Evolutionary conservation across 2,329 filamentous ascomycete genomes (phyloP).

Genomic region (Hymenoscyphus salicellus): DNA sequence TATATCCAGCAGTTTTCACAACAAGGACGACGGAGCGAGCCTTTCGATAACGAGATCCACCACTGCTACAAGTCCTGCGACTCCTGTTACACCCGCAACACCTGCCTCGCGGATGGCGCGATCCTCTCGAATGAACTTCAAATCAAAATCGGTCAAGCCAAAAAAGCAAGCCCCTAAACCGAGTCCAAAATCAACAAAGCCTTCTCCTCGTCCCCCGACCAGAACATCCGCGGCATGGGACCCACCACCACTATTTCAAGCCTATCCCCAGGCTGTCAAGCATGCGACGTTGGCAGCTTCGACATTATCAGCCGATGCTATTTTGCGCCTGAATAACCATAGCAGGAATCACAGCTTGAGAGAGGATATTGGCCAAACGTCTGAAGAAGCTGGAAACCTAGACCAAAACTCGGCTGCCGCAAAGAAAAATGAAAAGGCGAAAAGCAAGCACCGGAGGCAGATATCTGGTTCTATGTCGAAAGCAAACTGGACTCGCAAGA

Average conservation of each 20-base stretch:
- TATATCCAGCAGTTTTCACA: neutral
- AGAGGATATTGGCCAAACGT: slow-evolving; percentile 36
- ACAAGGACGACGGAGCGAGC: neutral
- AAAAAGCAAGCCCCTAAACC: slow-evolving; percentile 19
- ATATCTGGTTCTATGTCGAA: slow-evolving; percentile 39
- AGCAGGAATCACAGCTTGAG: slow-evolving; percentile 47
- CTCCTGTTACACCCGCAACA: slow-evolving; percentile 16
- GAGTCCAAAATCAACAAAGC: slow-evolving; percentile 23
- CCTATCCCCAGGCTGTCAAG: slow-evolving; percentile 79
- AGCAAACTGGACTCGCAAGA: slow-evolving; percentile 67
- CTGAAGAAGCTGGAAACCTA: slow-evolving; percentile 18
- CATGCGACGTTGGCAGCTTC: slow-evolving; percentile 68
- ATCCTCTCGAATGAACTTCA: slow-evolving; percentile 28
- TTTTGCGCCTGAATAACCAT: slow-evolving; percentile 58
- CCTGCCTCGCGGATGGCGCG: slow-evolving; percentile 19
- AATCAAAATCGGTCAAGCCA: slow-evolving; percentile 25
- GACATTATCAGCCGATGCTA: slow-evolving; percentile 63
- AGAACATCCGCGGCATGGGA: slow-evolving; percentile 48
- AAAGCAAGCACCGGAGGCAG: slow-evolving; percentile 40
- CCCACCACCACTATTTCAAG: slow-evolving; percentile 78
- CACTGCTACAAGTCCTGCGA: slow-evolving; percentile 10
- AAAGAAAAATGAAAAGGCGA: slow-evolving; percentile 42
- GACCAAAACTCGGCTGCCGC: slow-evolving; percentile 15
- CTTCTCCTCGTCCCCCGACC: slow-evolving; percentile 19
- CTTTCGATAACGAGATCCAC: neutral